These are phyloP conservation scores for Apophysomyces variabilis DNA, from an alignment of 371 early-diverging fungal species.

Conservation along the genomic window DNA sequence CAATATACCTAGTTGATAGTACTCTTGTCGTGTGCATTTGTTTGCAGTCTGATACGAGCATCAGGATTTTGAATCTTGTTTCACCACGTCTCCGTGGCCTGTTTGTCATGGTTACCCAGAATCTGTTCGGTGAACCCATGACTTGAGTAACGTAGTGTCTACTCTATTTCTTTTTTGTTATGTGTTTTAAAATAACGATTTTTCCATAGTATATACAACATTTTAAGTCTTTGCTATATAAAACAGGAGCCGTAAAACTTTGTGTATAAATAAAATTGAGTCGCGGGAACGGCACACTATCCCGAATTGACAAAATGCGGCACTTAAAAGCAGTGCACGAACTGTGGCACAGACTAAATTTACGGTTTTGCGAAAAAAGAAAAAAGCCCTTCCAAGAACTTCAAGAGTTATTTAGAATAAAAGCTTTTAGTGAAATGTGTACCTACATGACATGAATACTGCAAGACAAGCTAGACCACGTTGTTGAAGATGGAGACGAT, in stretches of 20 bases:
- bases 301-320: constrained; percentile 11
- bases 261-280: not conserved
- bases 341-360: constrained; percentile 4
- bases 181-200: not conserved
- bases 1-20: no score
- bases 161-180: not conserved
- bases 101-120: not conserved
- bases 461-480: not conserved
- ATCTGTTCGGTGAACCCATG: not conserved
- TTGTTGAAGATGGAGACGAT: no score
- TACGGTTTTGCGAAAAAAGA: not conserved
- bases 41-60: no score
- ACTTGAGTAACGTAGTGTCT: constrained; percentile 2
- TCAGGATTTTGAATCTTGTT: no score
- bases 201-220: not conserved
- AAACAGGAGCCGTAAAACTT: not conserved
- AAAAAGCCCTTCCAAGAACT: not conserved
- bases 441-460: not conserved
- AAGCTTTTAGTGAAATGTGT: not conserved
- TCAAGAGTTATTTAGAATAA: not conserved
- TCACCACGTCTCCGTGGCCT: no score
- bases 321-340: not conserved
- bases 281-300: not conserved
- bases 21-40: no score
- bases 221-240: not conserved